Evolutionary conservation across 1,139 yeast genomes (phyloP).

Genomic region (Magnusiomyces sp.): DNA sequence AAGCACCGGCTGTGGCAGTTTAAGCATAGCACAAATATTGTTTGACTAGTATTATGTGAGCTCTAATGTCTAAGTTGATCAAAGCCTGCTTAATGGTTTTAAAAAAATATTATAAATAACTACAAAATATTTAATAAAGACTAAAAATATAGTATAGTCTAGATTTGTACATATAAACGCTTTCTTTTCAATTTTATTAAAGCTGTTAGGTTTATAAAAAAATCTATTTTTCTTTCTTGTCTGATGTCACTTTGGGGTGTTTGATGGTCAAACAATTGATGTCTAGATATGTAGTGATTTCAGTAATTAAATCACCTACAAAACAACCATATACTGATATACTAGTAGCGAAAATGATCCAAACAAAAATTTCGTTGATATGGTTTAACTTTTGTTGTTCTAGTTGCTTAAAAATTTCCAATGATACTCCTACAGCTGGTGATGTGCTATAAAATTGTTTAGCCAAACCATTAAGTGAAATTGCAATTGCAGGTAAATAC

Average conservation of each 20-base stretch:
- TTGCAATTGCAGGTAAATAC: constrained; percentile 55
- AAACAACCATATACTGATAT: constrained; percentile 73
- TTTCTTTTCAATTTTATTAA: too few species aligned
- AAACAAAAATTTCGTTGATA: constrained; percentile 33
- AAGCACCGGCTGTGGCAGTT: constrained; percentile 16
- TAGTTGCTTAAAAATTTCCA: constrained; percentile 16
- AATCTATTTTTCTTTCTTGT: not conserved
- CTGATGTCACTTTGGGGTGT: constrained; percentile 47
- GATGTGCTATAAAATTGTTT: constrained; percentile 15
- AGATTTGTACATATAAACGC: too few species aligned
- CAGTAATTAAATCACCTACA: constrained; percentile 71
- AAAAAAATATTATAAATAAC: too few species aligned
- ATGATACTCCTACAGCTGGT: constrained; percentile 14
- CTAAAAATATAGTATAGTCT: too few species aligned
- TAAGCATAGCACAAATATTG: not conserved
- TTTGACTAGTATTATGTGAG: too few species aligned
- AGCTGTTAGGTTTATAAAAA: not conserved
- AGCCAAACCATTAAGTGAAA: constrained; percentile 31
- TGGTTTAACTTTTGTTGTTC: constrained; percentile 6
- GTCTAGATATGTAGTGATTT: constrained; percentile 74
- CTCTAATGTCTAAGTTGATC: too few species aligned
- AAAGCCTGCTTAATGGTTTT: too few species aligned
- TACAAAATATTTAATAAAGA: too few species aligned
- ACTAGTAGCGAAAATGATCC: constrained; percentile 69
- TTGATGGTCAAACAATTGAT: constrained; percentile 80